Conservation (phyloP, 306 rosid genomes). For the Benincasa hispida region DNA sequence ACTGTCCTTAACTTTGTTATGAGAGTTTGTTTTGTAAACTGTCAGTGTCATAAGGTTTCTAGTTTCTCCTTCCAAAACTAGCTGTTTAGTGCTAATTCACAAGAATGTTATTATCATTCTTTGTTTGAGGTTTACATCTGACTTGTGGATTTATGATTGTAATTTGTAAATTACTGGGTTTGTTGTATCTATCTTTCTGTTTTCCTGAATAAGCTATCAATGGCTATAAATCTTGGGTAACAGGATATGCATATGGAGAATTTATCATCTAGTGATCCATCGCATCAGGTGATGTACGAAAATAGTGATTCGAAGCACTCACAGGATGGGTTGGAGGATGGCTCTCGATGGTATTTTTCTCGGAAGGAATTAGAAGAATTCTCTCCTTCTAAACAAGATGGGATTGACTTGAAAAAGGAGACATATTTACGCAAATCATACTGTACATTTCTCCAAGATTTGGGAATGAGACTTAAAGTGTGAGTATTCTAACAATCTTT, state of each 20-base stretch:
- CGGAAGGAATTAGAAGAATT: conserved; percentile 76
- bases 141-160: not conserved
- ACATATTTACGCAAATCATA: conserved; percentile 83
- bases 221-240: not conserved
- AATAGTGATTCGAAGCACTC: conserved; percentile 19
- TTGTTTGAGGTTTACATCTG: not conserved
- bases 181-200: not conserved
- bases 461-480: conserved; percentile 97
- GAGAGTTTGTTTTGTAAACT: not conserved
- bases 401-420: conserved; percentile 88
- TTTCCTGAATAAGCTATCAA: not conserved
- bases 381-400: conserved; percentile 78
- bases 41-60: not conserved
- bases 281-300: conserved; percentile 27
- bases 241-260: conserved; percentile 30
- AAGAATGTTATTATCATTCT: not conserved
- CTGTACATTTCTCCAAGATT: conserved; percentile 84
- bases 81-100: not conserved
- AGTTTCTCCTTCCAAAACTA: not conserved
- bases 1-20: not conserved
- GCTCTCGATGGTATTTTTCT: conserved; percentile 65
- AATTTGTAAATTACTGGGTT: not conserved
- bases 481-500: conserved; percentile 28
- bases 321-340: conserved; percentile 31
- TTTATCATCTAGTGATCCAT: conserved; percentile 20